Conservation (phyloP, 2,329 filamentous ascomycete genomes). For the Ophiostoma ulmi region DNA sequence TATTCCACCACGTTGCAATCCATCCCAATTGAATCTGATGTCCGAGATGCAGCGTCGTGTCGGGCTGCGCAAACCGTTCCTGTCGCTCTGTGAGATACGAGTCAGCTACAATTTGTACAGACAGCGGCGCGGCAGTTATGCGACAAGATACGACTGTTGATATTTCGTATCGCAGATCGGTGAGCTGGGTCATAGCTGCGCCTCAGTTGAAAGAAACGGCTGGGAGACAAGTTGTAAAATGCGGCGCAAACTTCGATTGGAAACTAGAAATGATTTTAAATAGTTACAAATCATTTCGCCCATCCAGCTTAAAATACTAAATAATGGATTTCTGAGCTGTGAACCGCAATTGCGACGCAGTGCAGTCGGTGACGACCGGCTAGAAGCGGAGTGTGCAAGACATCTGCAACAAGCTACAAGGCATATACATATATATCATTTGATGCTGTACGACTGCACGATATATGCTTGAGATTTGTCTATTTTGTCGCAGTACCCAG, state of each 20-base stretch:
- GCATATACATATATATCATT: background rate
- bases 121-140: background rate
- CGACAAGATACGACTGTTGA: background rate
- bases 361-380: background rate
- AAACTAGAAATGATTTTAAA: background rate
- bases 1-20: conserved; percentile 3
- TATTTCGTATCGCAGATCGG: background rate
- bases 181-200: background rate
- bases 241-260: background rate
- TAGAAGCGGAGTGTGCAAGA: background rate
- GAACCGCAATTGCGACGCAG: background rate
- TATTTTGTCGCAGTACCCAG: background rate
- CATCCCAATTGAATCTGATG: background rate
- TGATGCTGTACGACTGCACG: background rate
- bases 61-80: conserved; percentile 1
- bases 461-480: background rate
- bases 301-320: background rate
- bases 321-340: background rate
- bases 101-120: background rate
- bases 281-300: background rate
- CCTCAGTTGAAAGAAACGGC: background rate
- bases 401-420: background rate
- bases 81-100: background rate
- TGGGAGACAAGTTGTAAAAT: background rate
- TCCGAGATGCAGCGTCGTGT: conserved; percentile 1